Conservation (phyloP, 2,329 filamentous ascomycete genomes). For the Alternaria rosae region DNA sequence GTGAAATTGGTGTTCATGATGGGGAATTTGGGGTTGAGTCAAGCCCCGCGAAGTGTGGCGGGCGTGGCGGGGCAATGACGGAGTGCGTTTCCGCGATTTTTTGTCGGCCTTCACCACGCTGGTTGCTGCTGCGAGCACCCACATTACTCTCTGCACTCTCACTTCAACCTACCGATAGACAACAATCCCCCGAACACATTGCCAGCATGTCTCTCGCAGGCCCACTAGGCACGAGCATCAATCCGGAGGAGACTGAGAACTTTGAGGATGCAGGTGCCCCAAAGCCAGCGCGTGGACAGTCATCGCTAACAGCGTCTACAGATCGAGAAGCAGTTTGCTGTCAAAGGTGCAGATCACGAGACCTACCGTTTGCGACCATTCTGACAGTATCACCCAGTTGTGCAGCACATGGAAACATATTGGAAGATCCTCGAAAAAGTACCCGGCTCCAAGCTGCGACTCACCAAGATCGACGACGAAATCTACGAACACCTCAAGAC, state of each 20-base stretch:
- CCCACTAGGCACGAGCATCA: constrained; percentile 40
- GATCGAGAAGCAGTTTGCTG: constrained; percentile 99
- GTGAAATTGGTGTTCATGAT: constrained; percentile 25
- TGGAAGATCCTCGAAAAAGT: constrained; percentile 94
- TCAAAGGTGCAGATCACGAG: constrained; percentile 72
- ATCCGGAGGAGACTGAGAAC: constrained; percentile 70
- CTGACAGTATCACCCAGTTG: constrained; percentile 61
- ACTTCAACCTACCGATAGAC: background rate
- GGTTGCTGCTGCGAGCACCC: background rate
- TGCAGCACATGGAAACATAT: constrained; percentile 96
- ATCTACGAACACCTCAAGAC: constrained; percentile 88
- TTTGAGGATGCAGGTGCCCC: constrained; percentile 67
- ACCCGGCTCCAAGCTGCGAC: constrained; percentile 83
- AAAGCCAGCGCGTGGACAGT: background rate
- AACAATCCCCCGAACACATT: background rate
- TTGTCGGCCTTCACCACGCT: constrained; percentile 13
- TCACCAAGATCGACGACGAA: constrained; percentile 94
- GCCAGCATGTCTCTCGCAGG: constrained; percentile 47
- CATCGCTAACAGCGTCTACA: constrained; percentile 51
- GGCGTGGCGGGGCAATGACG: constrained; percentile 35
- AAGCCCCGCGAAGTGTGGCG: constrained; percentile 38
- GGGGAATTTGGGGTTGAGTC: constrained; percentile 45
- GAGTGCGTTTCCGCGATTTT: constrained; percentile 31
- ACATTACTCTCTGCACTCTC: background rate
- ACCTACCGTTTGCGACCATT: background rate